These are phyloP conservation scores for Vanrija sp. DNA, from an alignment of 1,284 basidiomycete species.

Conservation along the genomic window DNA sequence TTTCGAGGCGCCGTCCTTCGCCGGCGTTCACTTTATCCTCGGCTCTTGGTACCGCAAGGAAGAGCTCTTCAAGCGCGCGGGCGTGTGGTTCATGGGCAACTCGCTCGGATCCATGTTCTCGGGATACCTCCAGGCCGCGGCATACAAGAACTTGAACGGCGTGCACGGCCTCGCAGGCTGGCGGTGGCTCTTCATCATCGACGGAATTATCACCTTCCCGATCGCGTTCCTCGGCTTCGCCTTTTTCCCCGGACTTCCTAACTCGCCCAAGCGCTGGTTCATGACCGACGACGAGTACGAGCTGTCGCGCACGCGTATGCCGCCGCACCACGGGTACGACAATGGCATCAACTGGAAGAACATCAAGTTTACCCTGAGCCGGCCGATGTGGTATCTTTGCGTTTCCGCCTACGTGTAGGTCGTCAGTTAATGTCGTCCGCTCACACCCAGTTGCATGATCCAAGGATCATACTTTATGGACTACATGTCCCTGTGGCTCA, in stretches of 20 bases:
- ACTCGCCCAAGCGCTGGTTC: constrained; percentile 19
- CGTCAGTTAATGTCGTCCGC: neutral
- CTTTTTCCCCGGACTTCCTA: constrained; percentile 30
- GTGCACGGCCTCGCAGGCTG: constrained; percentile 42
- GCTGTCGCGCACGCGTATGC: constrained; percentile 13
- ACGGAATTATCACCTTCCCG: constrained; percentile 24
- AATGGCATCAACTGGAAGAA: constrained; percentile 22
- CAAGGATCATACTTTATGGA: constrained; percentile 23
- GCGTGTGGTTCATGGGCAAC: constrained; percentile 33
- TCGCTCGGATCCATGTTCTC: constrained; percentile 24
- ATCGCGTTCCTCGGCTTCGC: constrained; percentile 26
- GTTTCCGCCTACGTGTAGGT: constrained; percentile 24
- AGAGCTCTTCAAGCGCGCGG: constrained; percentile 27
- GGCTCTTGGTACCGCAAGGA: constrained; percentile 18
- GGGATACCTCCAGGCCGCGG: constrained; percentile 27
- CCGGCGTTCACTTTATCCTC: constrained; percentile 27
- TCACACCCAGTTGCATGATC: constrained; percentile 15
- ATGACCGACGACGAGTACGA: constrained; percentile 22
- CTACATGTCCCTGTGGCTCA: constrained; percentile 35
- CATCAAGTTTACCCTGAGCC: constrained; percentile 20
- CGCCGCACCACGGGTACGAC: constrained; percentile 1
- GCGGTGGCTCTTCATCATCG: constrained; percentile 47
- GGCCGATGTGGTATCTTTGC: constrained; percentile 26
- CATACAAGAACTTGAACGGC: constrained; percentile 45
- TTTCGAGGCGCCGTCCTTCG: constrained; percentile 27